A percentile compares a stretch with the other conserved stretches of the same genome.
Conservation (phyloP, 148 eudicot species). For the Pouteria glomerata region DNA sequence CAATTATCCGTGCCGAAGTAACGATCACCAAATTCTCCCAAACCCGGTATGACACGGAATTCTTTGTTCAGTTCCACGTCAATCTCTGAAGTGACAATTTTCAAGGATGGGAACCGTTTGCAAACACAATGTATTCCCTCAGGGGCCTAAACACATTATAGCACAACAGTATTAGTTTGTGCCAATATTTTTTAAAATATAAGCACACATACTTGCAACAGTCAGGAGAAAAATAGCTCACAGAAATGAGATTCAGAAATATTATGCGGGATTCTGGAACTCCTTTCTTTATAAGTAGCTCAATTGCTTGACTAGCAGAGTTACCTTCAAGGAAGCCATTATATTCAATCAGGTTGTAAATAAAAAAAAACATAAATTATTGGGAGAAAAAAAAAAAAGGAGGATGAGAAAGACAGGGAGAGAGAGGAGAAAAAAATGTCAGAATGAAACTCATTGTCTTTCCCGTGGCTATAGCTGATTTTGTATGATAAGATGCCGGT, state of each 20-base stretch:
- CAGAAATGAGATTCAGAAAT: conserved; percentile 89
- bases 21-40: conserved; percentile 97
- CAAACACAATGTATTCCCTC: conserved; percentile 89
- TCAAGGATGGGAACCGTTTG: conserved; percentile 75
- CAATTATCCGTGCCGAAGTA: conserved; percentile 95
- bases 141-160: conserved; percentile 54
- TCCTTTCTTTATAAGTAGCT: conserved; percentile 85
- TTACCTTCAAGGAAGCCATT: conserved; percentile 54
- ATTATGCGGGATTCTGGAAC: conserved; percentile 95
- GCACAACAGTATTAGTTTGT: background rate
- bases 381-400: background rate
- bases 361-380: background rate
- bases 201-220: background rate
- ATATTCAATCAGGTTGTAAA: background rate
- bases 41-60: conserved; percentile 83
- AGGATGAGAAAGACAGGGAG: too few relatives aligned
- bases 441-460: background rate
- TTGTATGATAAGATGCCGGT: background rate
- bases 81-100: conserved; percentile 93
- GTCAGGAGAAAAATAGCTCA: conserved; percentile 25
- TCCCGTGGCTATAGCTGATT: background rate
- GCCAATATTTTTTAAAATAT: background rate
- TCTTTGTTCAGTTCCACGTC: conserved; percentile 72
- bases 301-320: conserved; percentile 93
- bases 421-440: background rate